These are phyloP conservation scores for Lentinula lateritia DNA, from an alignment of 768 basidiomycete species.

Conservation along the genomic window DNA sequence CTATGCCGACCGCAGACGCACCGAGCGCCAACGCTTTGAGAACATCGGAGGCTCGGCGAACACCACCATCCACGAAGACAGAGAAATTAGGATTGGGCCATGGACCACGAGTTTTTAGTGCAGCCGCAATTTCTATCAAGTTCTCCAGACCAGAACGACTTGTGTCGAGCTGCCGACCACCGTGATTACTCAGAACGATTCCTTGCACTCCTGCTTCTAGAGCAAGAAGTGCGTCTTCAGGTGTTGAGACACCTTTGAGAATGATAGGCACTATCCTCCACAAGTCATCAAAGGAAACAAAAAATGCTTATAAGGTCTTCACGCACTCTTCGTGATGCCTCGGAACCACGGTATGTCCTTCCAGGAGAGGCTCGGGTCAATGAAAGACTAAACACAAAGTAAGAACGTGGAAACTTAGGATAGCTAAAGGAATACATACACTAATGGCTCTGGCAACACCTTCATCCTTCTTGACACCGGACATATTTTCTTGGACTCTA, in stretches of 20 bases:
- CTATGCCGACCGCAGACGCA: slow-evolving; percentile 88
- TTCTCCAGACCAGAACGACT: slow-evolving; percentile 86
- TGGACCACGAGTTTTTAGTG: slow-evolving; percentile 60
- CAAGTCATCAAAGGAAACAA: not conserved
- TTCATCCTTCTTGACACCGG: slow-evolving; percentile 59
- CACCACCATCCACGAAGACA: slow-evolving; percentile 89
- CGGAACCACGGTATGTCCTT: slow-evolving; percentile 79
- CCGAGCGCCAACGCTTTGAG: slow-evolving; percentile 86
- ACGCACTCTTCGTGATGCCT: slow-evolving; percentile 37
- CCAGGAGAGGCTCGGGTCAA: slow-evolving; percentile 89
- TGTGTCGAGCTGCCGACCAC: slow-evolving; percentile 73
- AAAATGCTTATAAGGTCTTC: not conserved
- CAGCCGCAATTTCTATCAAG: slow-evolving; percentile 75
- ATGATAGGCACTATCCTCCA: slow-evolving; percentile 73
- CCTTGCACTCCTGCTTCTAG: slow-evolving; percentile 74
- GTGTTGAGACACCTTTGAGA: slow-evolving; percentile 69
- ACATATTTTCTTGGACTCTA: slow-evolving; percentile 49
- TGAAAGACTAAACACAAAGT: slow-evolving; percentile 65
- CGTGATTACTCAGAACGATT: slow-evolving; percentile 82
- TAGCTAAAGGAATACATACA: slow-evolving; percentile 18
- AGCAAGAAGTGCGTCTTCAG: slow-evolving; percentile 75
- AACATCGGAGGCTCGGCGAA: slow-evolving; percentile 84
- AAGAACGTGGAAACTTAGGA: not conserved
- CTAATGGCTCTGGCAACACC: slow-evolving; percentile 94
- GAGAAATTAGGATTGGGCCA: slow-evolving; percentile 82